Evolutionary conservation across 208 protist genomes (phyloP), one percentile per base, ranked within the genome.

Genomic region (Trypanosoma scelopori): DNA sequence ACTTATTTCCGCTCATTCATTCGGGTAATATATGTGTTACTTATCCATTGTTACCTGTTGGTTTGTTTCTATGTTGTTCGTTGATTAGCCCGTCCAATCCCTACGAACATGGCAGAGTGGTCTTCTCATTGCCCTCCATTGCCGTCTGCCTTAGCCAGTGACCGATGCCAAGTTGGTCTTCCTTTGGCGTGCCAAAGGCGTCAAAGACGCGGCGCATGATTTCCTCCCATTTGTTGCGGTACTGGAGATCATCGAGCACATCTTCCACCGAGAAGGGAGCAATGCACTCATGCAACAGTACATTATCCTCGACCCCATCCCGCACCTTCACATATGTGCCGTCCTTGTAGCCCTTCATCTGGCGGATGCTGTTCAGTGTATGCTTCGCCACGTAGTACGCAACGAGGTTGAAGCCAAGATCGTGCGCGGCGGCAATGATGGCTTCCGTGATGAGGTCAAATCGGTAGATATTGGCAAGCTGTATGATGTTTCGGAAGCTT

Each of bases 301-400:
- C 87, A 67, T 97, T 97, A 71, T 97, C 92, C 65, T 97, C 92
- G 1, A 95, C 78, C 27, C 89, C 92, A 30, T 91, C 74, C 41
- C 86, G 84, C 22, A 95, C 82, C 74, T 97, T 97, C n/a, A 91
- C 84, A 60, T 97, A 97, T 3, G 78, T 80, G 37, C 89, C 89
- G 37, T 79, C 63, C 72, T 97, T 97, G 81, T 97, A 95, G 6
- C 92, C 92, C 43, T 78, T 74, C 41, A 94, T 71, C 72, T 97
- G 92, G 12, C 92, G 84, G 43, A 97, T 88, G 66, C 76, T 88
- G 78, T 97, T 97, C 41, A 97, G 72, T 3, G 92, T 95, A 71
- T 94, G 89, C 66, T 97, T 97, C 4, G 92, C 92, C n/a, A 97
- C 74, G 64, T 97, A 97, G 72, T 95, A 97, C 0, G 83, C 85